Conservation (phyloP, 192 early-diverging fungal species). For the Coemansia sp. region DNA sequence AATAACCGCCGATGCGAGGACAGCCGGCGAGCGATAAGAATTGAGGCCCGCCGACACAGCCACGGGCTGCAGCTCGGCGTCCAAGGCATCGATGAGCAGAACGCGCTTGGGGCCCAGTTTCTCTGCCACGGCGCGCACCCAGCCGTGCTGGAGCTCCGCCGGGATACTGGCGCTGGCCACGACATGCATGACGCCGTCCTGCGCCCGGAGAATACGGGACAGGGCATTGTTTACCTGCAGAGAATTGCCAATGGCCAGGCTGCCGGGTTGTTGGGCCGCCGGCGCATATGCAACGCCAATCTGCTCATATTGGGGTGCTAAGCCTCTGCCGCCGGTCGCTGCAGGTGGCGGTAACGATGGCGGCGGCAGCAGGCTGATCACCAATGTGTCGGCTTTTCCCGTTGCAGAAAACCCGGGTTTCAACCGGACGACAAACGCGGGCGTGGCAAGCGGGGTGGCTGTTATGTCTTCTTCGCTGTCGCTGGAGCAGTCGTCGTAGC, state of each 20-base stretch:
- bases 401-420: background rate
- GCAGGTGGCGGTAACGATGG: background rate
- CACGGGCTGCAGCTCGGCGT: background rate
- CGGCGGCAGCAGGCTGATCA: slow-evolving; percentile 26
- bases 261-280: background rate
- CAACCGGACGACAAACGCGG: slow-evolving; percentile 28
- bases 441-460: background rate
- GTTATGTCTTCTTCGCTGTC: slow-evolving; percentile 43
- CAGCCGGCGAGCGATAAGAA: slow-evolving; percentile 37
- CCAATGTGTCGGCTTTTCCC: slow-evolving; percentile 11
- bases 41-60: background rate
- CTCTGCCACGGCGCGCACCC: slow-evolving; percentile 21
- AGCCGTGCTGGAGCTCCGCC: slow-evolving; percentile 40
- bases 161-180: slow-evolving; percentile 16
- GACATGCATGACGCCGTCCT: slow-evolving; percentile 10
- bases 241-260: background rate
- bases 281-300: slow-evolving; percentile 40
- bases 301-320: slow-evolving; percentile 3
- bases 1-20: slow-evolving; percentile 32
- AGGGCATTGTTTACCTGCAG: slow-evolving; percentile 24
- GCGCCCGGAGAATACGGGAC: slow-evolving; percentile 17
- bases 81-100: slow-evolving; percentile 10
- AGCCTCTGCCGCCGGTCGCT: background rate
- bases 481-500: slow-evolving; percentile 43
- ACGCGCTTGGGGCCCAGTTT: slow-evolving; percentile 19